Evolutionary conservation across 495 filamentous ascomycete genomes (phyloP), one percentile per base, ranked within the genome.

Genomic region (Neurospora discreta): DNA sequence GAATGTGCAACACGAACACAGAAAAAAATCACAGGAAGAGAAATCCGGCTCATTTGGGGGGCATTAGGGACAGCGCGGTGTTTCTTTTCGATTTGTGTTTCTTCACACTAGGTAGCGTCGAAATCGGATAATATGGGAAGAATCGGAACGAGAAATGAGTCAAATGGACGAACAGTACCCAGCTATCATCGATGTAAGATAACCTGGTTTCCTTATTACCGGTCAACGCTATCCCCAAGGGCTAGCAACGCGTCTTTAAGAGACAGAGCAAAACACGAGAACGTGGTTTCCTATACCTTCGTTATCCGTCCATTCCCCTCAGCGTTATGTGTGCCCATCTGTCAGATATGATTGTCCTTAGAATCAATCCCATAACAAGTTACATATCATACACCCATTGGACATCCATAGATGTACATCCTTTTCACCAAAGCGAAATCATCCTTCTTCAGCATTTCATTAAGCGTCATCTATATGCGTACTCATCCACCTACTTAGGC

Each of bases 401-500:
- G 3, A 3, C 11, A 13, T 11, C 10, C 44, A 52, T 52, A 52
- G 10, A 13, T 52, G 20, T 52, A 26, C n/a, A 52, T 52, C 11
- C 20, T 10, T 10, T 52, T 52, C 11, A 52, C 11, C n/a, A 26
- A 23, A 52, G 5, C 44, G n/a, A n/a, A 20, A 9, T n/a, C 18
- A n/a, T 23, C 20, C 23, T 44, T 20, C 20, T 23, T 23, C 11
- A 18, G 30, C 5, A 18, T 60, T 26, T 9, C 33, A 60, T 6
- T 33, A 60, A 23, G 33, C 2, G 9, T 15, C 23, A 13, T 23
- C 13, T 15, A 26, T 23, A 26, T 6, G 5, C 20, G 13, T 15
- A 23, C 26, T 7, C 26, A 33, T 16, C 11, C 7, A 3, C 18
- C 41, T 74, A 75, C 9, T 76, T 75, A 20, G 69, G 73, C 46